These are phyloP conservation scores for Delphinella strobiligena DNA, from an alignment of 2,329 filamentous ascomycete genomes.

Conservation along the genomic window DNA sequence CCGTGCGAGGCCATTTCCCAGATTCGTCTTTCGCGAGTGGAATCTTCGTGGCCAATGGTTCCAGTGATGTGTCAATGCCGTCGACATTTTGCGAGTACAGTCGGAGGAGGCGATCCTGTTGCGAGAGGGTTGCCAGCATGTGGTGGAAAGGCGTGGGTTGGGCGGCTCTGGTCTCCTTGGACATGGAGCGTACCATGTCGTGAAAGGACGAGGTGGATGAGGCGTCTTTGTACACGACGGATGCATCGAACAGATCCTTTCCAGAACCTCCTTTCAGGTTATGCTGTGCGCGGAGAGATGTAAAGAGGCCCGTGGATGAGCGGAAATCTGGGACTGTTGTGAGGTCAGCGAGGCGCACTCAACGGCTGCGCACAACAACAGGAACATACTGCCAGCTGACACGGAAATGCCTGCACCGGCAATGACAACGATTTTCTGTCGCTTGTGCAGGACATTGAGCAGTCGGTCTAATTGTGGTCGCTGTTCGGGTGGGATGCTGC, in stretches of 20 bases:
- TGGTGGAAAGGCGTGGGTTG: constrained; percentile 85
- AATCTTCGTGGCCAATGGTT: constrained; percentile 66
- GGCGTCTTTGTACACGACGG: constrained; percentile 92
- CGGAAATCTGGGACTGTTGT: constrained; percentile 79
- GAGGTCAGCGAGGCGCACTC: constrained; percentile 13
- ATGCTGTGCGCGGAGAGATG: constrained; percentile 70
- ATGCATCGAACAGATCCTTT: constrained; percentile 93
- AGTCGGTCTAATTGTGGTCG: constrained; percentile 55
- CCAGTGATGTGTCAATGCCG: constrained; percentile 76
- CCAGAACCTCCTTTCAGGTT: constrained; percentile 84
- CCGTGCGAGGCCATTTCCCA: constrained; percentile 82
- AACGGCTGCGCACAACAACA: constrained; percentile 11
- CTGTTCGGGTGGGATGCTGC: constrained; percentile 44
- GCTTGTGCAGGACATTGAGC: constrained; percentile 64
- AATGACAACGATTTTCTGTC: constrained; percentile 93
- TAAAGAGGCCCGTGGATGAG: constrained; percentile 81
- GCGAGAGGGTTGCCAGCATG: constrained; percentile 76
- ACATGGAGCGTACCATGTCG: constrained; percentile 86
- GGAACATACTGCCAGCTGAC: constrained; percentile 69
- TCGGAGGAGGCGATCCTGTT: constrained; percentile 75
- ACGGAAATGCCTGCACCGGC: constrained; percentile 96
- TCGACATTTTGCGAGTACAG: constrained; percentile 97
- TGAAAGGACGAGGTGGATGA: constrained; percentile 83
- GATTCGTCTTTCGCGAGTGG: constrained; percentile 60
- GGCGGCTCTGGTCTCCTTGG: constrained; percentile 63